These are phyloP conservation scores for Leccinum aurantiacum DNA, from an alignment of 768 basidiomycete species.

Conservation along the genomic window DNA sequence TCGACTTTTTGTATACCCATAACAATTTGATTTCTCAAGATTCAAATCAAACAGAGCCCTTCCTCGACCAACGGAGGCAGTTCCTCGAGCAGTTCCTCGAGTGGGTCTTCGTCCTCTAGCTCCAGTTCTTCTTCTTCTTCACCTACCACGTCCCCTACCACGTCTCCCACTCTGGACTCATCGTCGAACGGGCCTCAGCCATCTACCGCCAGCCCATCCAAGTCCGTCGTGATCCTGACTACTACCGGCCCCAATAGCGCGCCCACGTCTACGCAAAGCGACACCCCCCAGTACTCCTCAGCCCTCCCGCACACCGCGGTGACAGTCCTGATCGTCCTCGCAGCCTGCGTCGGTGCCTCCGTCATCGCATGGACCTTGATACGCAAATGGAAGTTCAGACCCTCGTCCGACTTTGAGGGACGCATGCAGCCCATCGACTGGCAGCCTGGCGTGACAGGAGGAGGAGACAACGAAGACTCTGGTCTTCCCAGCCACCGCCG, in stretches of 20 bases:
- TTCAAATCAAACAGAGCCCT: conserved; percentile 9
- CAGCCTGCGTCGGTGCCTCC: conserved; percentile 62
- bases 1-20: background rate
- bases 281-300: conserved; percentile 28
- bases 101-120: conserved; percentile 13
- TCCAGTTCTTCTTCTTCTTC: conserved; percentile 21
- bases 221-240: conserved; percentile 48
- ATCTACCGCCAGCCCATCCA: conserved; percentile 37
- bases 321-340: conserved; percentile 70
- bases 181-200: conserved; percentile 17
- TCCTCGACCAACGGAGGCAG: conserved; percentile 9
- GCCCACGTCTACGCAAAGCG: conserved; percentile 24
- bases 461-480: conserved; percentile 39
- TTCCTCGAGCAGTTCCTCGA: conserved; percentile 11
- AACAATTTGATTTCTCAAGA: conserved; percentile 4
- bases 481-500: conserved; percentile 50
- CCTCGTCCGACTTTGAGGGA: conserved; percentile 76
- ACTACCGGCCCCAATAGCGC: conserved; percentile 16
- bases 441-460: conserved; percentile 53
- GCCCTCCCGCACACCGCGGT: conserved; percentile 44
- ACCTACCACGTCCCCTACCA: conserved; percentile 17
- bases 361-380: conserved; percentile 85
- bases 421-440: conserved; percentile 89
- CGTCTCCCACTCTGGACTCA: conserved; percentile 17
- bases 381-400: conserved; percentile 89